Evolutionary conservation across 2,329 filamentous ascomycete genomes (phyloP), one percentile per base, ranked within the genome.

Genomic region (Cytospora piceae): DNA sequence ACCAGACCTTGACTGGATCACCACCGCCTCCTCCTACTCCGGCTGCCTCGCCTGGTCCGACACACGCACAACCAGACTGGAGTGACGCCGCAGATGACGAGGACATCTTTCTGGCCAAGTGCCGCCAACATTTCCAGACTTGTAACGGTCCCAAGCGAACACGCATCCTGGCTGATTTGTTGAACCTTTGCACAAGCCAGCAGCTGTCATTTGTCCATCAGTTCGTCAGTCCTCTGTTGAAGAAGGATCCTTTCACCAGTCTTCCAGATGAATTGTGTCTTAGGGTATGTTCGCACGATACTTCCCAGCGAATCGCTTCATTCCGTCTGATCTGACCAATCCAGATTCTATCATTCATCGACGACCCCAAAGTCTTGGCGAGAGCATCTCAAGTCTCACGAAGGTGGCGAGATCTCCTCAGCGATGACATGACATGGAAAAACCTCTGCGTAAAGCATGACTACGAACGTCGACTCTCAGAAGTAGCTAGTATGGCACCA

Each of bases 341-440:
- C 4, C 73, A 97, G 91, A 92, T 99, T 70, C 83, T 99, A 59
- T 96, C 94, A 53, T 99, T 96, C 76, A 94, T 99, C 74, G 95
- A 99, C 73, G 95, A 99, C 74, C 94, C 95, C 1, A 95, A 94
- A 75, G 96, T 96, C 3, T 84, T 99, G 56, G 94, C 94, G 49
- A 87, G 95, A 75, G 92, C 95, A 61, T 97, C 94, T 6, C 94
- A 98, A 76, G 95, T 99, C n/a, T 99, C 95, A 62, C 89, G 89
- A 70, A 87, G 94, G 76, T 99, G 95, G 95, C 87, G 92, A 69
- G 94, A 97, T 77, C 84, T 99, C 9, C 84, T 99, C 58, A 94
- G 91, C 74, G 95, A 99, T 76, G 95, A 99, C 77, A 94, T 97
- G 79, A 96, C 95, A 0, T 99, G 95, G 95, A 97, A 97, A 81